These are phyloP conservation scores for Diaporthe vaccinii DNA, from an alignment of 2,329 filamentous ascomycete genomes.

Conservation along the genomic window DNA sequence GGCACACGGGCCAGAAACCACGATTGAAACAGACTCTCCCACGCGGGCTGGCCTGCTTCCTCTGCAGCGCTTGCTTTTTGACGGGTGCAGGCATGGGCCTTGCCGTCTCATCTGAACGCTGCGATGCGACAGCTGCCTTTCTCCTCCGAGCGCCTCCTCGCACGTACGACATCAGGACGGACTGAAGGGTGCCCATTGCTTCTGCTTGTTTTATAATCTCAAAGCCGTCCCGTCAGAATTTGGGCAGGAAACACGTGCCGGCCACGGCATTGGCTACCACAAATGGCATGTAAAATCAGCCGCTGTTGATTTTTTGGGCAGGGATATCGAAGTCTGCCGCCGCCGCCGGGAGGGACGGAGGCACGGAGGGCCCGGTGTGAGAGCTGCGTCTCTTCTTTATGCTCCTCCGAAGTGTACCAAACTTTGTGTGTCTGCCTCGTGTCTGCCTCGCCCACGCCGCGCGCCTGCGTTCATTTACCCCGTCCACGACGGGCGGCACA, in stretches of 20 bases:
- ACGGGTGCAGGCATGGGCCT: constrained; percentile 21
- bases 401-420: constrained; percentile 3
- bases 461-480: neutral
- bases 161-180: neutral
- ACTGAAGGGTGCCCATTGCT: neutral
- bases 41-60: neutral
- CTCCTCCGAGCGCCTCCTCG: neutral
- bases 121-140: constrained; percentile 28
- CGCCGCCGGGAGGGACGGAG: neutral
- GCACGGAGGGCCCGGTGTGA: neutral
- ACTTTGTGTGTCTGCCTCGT: neutral
- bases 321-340: constrained; percentile 3
- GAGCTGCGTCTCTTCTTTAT: neutral
- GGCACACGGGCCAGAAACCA: constrained; percentile 13
- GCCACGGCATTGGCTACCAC: constrained; percentile 3
- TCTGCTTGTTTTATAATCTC: constrained; percentile 9
- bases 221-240: neutral
- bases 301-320: neutral
- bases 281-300: neutral
- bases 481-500: neutral
- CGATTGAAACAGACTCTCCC: neutral
- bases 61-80: neutral
- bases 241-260: neutral
- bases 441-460: neutral
- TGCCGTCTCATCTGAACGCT: constrained; percentile 28